Evolutionary conservation across 2,329 filamentous ascomycete genomes (phyloP).

Genomic region (Fragosphaeria purpurea): DNA sequence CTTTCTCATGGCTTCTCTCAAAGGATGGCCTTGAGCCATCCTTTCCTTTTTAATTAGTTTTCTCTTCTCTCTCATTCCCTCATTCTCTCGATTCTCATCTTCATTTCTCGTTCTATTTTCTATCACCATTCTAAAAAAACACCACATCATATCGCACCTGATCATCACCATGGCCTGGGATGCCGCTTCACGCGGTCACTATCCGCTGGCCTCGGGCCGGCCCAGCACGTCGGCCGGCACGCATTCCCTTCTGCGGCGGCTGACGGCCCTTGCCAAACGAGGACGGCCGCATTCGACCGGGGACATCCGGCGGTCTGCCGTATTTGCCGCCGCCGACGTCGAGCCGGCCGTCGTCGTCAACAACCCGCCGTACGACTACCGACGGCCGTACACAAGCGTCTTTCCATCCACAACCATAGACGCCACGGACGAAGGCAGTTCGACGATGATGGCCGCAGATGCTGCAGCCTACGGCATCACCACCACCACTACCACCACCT

Average conservation of each 20-base stretch:
- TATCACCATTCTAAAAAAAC: background rate
- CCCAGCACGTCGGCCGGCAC: conserved; percentile 2
- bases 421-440: too few relatives aligned
- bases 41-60: too few relatives aligned
- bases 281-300: too few relatives aligned
- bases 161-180: background rate
- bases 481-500: background rate
- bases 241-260: conserved; percentile 5
- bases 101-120: background rate
- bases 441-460: background rate
- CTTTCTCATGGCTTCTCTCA: too few relatives aligned
- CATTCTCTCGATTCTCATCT: background rate
- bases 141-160: background rate
- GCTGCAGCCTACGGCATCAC: background rate
- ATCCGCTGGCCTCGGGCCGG: background rate
- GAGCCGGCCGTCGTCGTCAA: too few relatives aligned
- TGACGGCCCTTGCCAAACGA: conserved; percentile 4
- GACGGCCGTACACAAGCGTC: too few relatives aligned
- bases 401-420: too few relatives aligned
- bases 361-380: too few relatives aligned
- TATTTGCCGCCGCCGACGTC: too few relatives aligned
- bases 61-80: too few relatives aligned
- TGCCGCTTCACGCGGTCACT: background rate
- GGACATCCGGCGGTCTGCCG: too few relatives aligned
- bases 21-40: too few relatives aligned